Evolutionary conservation across 345 rosid species (phyloP), one percentile per base, ranked within the genome.

Genomic region (Eucalyptus marginata): DNA sequence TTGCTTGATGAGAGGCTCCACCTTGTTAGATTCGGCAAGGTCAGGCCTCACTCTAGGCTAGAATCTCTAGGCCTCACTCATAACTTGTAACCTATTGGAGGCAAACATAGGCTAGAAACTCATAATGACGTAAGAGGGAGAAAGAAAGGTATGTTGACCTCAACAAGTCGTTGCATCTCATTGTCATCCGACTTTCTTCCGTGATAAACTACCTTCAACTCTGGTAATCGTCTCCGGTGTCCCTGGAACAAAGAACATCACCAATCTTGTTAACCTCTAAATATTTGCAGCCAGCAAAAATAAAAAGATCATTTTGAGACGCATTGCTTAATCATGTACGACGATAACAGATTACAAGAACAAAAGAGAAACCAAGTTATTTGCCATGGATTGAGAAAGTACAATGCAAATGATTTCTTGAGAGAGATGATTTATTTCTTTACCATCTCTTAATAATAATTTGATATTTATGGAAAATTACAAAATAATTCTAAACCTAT

Each of bases 1-100:
- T n/a, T 2, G 11, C 36, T 8, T 4, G 22, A 16, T 10, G 79
- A 0, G 6, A n/a, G 40, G 79, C 79, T 66, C 22, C 2, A 66
- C 20, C 40, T 3, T 3, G 1, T 18, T 16, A 66, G 40, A 66
- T 4, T 5, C 1, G 5, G 11, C 2, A 16, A 15, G 5, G 10
- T 66, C 0, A 0, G 13, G 79, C 40, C 40, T 66, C 3, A 1
- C 79, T 4, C 2, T 2, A 66, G 76, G 20, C 20, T 17, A 15
- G 0, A n/a, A n/a, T n/a, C n/a, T n/a, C 10, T 13, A 58, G 64
- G 64, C 64, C 24, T n/a, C 64, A 56, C 11, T 36, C 36, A 36
- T 36, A 36, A 36, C 36, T 36, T 36, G 36, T 36, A 36, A 44
- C 46, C 46, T 44, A 44, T 44, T 50, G 52, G 52, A 50, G 52